A percentile compares a stretch with the other conserved stretches of the same genome.
phyloP scores from a whole-genome alignment of 208 protist genomes.

The Wallacemonas sp. region DNA sequence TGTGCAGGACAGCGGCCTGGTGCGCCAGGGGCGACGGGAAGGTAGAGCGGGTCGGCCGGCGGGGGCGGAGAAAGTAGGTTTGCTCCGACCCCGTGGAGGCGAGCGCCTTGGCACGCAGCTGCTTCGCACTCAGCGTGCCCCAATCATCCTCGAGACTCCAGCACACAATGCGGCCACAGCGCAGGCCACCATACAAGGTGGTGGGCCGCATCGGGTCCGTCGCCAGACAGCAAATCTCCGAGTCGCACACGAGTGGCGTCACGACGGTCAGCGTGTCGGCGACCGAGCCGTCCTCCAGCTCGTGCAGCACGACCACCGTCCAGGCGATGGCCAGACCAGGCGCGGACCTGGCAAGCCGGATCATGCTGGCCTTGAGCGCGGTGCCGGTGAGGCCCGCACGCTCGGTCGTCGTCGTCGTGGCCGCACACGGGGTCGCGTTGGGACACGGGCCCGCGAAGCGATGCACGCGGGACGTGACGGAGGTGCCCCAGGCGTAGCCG shows the following conservation, averaged over 20 bases:
- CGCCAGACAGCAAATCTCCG: slow-evolving; percentile 43
- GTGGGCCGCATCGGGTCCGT: slow-evolving; percentile 38
- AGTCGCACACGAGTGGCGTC: slow-evolving; percentile 57
- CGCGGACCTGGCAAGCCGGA: slow-evolving; percentile 14
- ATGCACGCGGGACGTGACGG: slow-evolving; percentile 2
- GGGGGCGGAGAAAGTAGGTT: slow-evolving; percentile 35
- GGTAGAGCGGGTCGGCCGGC: slow-evolving; percentile 40
- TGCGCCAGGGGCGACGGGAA: slow-evolving; percentile 72
- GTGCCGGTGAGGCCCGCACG: slow-evolving; percentile 4
- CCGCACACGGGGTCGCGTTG: slow-evolving; percentile 4
- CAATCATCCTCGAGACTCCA: slow-evolving; percentile 43
- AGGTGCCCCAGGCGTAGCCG: slow-evolving; percentile 42
- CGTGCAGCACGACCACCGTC: slow-evolving; percentile 32
- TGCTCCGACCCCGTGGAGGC: slow-evolving; percentile 37
- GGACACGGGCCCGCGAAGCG: slow-evolving; percentile 12
- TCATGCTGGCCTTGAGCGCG: slow-evolving; percentile 22
- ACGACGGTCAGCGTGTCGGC: slow-evolving; percentile 37
- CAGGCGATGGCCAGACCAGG: slow-evolving; percentile 60
- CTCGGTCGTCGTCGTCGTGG: background rate
- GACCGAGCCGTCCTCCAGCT: background rate
- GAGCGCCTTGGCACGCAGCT: slow-evolving; percentile 35
- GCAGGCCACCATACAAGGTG: slow-evolving; percentile 47
- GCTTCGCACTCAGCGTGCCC: slow-evolving; percentile 24
- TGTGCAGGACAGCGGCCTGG: slow-evolving; percentile 44
- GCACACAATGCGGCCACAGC: slow-evolving; percentile 49